Evolutionary conservation across 805 yeast species (phyloP).

Genomic region (Kodamaea neixiangensis): DNA sequence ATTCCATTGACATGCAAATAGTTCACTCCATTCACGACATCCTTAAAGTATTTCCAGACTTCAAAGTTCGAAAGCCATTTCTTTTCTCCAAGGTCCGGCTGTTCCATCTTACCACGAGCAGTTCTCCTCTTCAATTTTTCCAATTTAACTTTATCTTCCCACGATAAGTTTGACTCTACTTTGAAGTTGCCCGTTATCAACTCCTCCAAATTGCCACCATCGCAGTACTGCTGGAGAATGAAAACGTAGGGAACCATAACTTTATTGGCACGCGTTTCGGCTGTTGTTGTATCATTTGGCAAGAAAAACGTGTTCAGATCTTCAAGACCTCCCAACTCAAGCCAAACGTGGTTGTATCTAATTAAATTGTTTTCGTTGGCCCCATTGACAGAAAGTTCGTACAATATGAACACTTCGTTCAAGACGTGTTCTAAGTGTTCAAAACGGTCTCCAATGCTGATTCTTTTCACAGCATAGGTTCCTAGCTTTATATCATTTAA

Average conservation of each 20-base stretch:
- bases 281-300: conserved; percentile 10
- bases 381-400: conserved; percentile 46
- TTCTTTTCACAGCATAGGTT: conserved; percentile 79
- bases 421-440: conserved; percentile 69
- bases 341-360: conserved; percentile 89
- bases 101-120: conserved; percentile 2
- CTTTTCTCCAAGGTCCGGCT: neutral
- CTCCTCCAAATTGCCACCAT: conserved; percentile 84
- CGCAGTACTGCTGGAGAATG: conserved; percentile 83
- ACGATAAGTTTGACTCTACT: conserved; percentile 22
- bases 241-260: conserved; percentile 64
- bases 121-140: conserved; percentile 28
- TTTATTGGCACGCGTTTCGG: neutral
- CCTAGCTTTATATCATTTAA: conserved; percentile 73
- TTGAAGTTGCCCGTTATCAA: conserved; percentile 35
- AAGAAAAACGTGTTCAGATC: conserved; percentile 41
- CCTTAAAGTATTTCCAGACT: conserved; percentile 66
- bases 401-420: conserved; percentile 75
- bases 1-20: conserved; percentile 74
- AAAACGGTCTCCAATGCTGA: conserved; percentile 77
- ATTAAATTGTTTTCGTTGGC: conserved; percentile 61
- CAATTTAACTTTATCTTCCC: conserved; percentile 27
- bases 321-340: conserved; percentile 63
- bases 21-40: conserved; percentile 67
- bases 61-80: conserved; percentile 55